Base-by-base conservation (phyloP, 176 grass and related monocot genomes). In the Echinochloa phyllopogon region DNA sequence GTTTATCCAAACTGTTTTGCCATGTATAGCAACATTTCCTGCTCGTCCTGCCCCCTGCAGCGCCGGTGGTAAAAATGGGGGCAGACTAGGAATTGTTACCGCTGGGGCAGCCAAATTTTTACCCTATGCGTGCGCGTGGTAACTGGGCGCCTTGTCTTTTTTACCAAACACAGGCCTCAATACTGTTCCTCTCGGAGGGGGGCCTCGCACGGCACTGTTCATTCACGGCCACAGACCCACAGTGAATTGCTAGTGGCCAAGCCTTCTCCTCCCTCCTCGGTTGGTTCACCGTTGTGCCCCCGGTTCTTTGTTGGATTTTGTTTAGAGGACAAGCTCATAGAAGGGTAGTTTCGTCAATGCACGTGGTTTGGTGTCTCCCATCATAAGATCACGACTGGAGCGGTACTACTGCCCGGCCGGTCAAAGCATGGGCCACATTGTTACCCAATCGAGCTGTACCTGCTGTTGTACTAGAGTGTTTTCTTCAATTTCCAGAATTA, bases 1-100 rank as follows among this genome's bases (percentile, higher is more conserved):
- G 85, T 23, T 89, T 87, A 90, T 92, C 90, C 89, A 72, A 82
- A 87, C 72, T 68, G 84, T 80, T 92, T 87, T 83, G 66, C 92
- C 86, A 75, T 83, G 85, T 78, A 81, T 87, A 76, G 86, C 71
- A 87, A 69, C 75, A 62, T 29, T 42, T 62, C 68, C 83, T 74
- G 79, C 65, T 60, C 82, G 69, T 53, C 63, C 75, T 70, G 17
- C 62, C 80, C 25, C 63, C 75, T 80, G 82, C 67, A 56, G 53
- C 23, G 62, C 78, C 4, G 60, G 29, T 74, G 59, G 48, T 86
- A 66, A 83, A 55, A 86, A 65, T 13, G 5, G 18, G 18, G 59
- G 67, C 69, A 18, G 66, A 59, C 72, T 59, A 67, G 78, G 49
- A 51, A 65, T 74, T 83, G 74, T 79, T 87, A 87, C 89, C 4